Conservation (phyloP, 306 rosid genomes). For the Cucurbita pepo region DNA sequence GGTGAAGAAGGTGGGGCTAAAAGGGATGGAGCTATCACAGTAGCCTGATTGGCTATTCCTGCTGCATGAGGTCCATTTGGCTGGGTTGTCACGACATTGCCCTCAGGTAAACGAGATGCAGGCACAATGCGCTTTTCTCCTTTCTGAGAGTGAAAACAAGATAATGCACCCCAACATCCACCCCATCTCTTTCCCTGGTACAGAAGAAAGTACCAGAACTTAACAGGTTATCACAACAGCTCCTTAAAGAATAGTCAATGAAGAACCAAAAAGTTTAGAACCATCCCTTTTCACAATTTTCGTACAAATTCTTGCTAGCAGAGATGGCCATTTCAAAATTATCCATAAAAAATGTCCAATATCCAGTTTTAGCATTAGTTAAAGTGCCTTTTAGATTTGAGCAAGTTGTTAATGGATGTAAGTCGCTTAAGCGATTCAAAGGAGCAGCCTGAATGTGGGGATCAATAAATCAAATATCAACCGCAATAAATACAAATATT, state of each 20-base stretch:
- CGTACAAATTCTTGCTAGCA: background rate
- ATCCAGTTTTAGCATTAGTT: background rate
- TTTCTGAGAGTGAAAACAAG: conserved; percentile 78
- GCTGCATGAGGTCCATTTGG: conserved; percentile 69
- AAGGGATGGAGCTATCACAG: conserved; percentile 74
- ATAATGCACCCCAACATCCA: conserved; percentile 84
- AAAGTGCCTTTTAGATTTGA: background rate
- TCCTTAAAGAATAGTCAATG: background rate
- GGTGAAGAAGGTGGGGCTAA: conserved; percentile 98
- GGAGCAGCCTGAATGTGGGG: background rate
- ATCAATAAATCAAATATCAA: background rate
- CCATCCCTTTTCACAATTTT: background rate
- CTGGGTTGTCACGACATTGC: conserved; percentile 48
- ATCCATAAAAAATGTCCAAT: background rate
- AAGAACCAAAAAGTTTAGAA: background rate
- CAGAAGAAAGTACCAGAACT: conserved; percentile 6
- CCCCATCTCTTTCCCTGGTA: conserved; percentile 97
- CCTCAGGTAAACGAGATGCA: conserved; percentile 70
- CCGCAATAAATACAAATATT: background rate
- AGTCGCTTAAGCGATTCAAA: background rate
- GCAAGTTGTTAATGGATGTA: background rate
- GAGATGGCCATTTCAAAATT: background rate
- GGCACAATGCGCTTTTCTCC: conserved; percentile 96
- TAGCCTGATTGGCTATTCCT: conserved; percentile 57
- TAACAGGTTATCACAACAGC: background rate